A percentile compares a stretch with the other conserved stretches of the same genome.
These are phyloP conservation scores for Cryptococcus amylolentus DNA, from an alignment of 1,284 basidiomycete genomes.

Conservation along the genomic window DNA sequence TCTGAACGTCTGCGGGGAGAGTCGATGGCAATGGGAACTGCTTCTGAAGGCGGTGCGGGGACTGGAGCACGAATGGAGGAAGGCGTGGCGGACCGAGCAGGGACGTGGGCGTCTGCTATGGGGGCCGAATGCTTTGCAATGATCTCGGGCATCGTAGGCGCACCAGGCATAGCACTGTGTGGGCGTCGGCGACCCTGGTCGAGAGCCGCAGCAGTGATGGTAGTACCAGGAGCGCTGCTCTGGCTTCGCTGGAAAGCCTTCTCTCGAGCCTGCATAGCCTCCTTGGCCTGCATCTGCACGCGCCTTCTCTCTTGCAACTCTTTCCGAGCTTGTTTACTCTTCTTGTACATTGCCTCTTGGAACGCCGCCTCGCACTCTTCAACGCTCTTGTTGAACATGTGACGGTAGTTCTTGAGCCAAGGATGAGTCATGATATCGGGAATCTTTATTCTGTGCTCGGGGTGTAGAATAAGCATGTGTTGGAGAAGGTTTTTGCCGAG, in stretches of 20 bases:
- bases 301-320: constrained; percentile 46
- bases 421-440: constrained; percentile 72
- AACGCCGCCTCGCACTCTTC: constrained; percentile 75
- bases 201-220: constrained; percentile 23
- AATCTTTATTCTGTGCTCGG: constrained; percentile 68
- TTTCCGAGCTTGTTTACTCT: constrained; percentile 72
- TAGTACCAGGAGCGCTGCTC: constrained; percentile 30
- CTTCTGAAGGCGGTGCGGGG: constrained; percentile 5
- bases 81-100: not conserved
- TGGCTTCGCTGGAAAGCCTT: constrained; percentile 31
- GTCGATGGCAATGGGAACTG: constrained; percentile 1
- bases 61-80: not conserved
- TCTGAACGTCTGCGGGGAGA: constrained; percentile 8
- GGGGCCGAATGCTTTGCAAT: not conserved
- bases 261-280: constrained; percentile 18
- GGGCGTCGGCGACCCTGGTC: constrained; percentile 34
- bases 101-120: not conserved
- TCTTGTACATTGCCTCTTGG: constrained; percentile 78
- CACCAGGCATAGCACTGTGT: constrained; percentile 48
- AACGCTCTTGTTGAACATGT: constrained; percentile 66
- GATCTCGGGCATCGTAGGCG: constrained; percentile 43
- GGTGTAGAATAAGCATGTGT: constrained; percentile 84
- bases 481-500: constrained; percentile 70
- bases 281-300: constrained; percentile 39
- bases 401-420: constrained; percentile 70